Evolutionary conservation across 2,329 filamentous ascomycete genomes (phyloP).

Genomic region (Epichloe elymi): DNA sequence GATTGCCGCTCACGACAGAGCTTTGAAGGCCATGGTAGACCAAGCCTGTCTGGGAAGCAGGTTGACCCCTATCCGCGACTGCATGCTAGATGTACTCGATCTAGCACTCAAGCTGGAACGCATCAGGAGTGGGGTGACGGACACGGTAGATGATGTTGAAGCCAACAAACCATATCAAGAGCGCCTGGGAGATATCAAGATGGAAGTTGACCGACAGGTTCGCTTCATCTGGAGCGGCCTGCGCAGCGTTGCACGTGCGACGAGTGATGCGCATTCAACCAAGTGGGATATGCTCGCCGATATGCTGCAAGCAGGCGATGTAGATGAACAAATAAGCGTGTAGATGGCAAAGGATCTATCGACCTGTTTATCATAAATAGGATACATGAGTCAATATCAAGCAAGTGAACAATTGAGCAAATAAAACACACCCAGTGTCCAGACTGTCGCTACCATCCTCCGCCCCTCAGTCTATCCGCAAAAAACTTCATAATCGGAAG

Average conservation of each 20-base stretch:
- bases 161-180: constrained; percentile 32
- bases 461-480: constrained; percentile 47
- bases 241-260: constrained; percentile 60
- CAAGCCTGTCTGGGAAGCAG: constrained; percentile 58
- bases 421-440: constrained; percentile 5
- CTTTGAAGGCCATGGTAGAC: constrained; percentile 47
- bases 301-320: constrained; percentile 47
- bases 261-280: constrained; percentile 42
- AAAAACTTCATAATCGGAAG: constrained; percentile 75
- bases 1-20: constrained; percentile 54
- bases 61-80: constrained; percentile 56
- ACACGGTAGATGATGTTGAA: constrained; percentile 13
- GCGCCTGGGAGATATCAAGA: constrained; percentile 41
- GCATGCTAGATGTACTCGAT: constrained; percentile 65
- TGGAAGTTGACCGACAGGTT: constrained; percentile 51
- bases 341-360: background rate
- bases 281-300: constrained; percentile 76
- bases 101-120: constrained; percentile 58
- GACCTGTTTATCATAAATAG: too few relatives aligned
- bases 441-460: constrained; percentile 5
- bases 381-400: too few relatives aligned
- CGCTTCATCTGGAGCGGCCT: constrained; percentile 62
- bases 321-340: constrained; percentile 3
- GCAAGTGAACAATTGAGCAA: background rate
- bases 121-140: constrained; percentile 24